Conservation (phyloP, 2,329 filamentous ascomycete species). For the Aciculosporium take region DNA sequence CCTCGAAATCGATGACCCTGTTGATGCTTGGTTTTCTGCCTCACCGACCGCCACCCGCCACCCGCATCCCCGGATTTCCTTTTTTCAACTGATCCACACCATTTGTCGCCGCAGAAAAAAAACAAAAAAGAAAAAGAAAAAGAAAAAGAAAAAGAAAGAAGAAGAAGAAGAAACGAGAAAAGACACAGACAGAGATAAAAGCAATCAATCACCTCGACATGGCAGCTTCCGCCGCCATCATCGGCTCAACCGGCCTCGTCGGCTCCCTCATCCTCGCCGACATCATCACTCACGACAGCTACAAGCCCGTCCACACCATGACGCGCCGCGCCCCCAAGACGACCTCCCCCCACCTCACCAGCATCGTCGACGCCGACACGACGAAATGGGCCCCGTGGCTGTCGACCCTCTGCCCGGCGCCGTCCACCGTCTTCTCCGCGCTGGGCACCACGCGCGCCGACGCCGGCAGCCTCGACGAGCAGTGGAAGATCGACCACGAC, state of each 20-base stretch:
- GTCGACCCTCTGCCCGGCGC: constrained; percentile 35
- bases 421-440: constrained; percentile 57
- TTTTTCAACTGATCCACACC: no score
- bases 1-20: no score
- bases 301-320: constrained; percentile 46
- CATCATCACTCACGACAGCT: constrained; percentile 40
- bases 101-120: not conserved
- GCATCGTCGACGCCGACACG: constrained; percentile 50
- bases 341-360: constrained; percentile 43
- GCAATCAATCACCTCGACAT: not conserved
- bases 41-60: no score
- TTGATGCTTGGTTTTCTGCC: no score
- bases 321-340: constrained; percentile 49
- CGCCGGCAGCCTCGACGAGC: constrained; percentile 63
- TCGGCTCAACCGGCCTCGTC: constrained; percentile 52
- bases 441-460: constrained; percentile 66
- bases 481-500: constrained; percentile 81
- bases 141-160: not conserved
- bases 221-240: constrained; percentile 30
- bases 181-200: not conserved
- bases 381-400: constrained; percentile 53
- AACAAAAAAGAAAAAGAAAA: not conserved
- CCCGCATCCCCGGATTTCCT: no score
- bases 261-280: constrained; percentile 61
- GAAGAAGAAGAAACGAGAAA: not conserved